phyloP scores from a whole-genome alignment of 2,329 filamentous ascomycete genomes.

The Phoma sp. region DNA sequence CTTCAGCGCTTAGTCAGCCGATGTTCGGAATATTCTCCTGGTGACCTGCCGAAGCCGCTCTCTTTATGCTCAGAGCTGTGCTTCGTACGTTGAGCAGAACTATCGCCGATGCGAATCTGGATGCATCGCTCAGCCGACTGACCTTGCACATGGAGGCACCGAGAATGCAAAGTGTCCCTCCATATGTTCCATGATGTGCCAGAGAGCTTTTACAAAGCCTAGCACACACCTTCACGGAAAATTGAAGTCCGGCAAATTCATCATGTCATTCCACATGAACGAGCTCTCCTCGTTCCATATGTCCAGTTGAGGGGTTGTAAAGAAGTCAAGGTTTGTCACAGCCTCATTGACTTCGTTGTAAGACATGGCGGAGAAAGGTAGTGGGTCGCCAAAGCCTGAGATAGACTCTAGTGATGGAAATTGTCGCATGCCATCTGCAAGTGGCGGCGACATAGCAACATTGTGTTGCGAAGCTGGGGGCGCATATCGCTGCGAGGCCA shows the following conservation, averaged over 20 bases:
- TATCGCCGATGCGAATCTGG: constrained; percentile 1
- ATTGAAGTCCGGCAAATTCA: constrained; percentile 42
- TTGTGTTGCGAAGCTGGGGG: constrained; percentile 14
- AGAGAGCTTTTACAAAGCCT: too few species aligned
- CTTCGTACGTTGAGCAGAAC: not conserved
- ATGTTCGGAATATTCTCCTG: constrained; percentile 6
- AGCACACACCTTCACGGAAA: constrained; percentile 21
- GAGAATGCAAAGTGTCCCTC: too few species aligned
- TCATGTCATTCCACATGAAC: constrained; percentile 44
- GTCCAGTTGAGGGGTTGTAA: constrained; percentile 62
- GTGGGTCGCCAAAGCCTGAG: constrained; percentile 30
- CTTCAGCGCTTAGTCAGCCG: constrained; percentile 8
- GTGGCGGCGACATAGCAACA: constrained; percentile 8
- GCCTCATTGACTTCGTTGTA: constrained; percentile 71
- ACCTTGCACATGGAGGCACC: too few species aligned
- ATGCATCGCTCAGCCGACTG: not conserved
- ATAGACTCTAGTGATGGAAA: constrained; percentile 22
- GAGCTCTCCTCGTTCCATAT: constrained; percentile 61
- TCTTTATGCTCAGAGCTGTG: not conserved
- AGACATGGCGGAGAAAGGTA: constrained; percentile 73
- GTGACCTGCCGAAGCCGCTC: constrained; percentile 1
- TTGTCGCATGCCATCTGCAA: constrained; percentile 4
- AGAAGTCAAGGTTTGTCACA: constrained; percentile 67
- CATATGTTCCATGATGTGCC: not conserved
- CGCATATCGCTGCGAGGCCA: constrained; percentile 18